Conservation (phyloP, 2,329 filamentous ascomycete genomes). For the Metarhizium robertsii region DNA sequence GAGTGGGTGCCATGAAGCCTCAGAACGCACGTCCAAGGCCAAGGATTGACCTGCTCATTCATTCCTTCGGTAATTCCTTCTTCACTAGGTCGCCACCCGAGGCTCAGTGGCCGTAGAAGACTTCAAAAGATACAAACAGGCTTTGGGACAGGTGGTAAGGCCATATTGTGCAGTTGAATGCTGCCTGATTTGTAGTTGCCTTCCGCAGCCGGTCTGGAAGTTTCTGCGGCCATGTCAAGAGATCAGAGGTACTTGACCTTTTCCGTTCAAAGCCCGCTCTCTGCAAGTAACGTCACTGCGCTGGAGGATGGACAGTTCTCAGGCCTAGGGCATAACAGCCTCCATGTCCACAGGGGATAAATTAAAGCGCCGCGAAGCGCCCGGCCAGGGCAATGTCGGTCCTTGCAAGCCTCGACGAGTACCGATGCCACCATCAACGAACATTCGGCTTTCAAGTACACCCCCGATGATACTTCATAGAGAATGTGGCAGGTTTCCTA, state of each 20-base stretch:
- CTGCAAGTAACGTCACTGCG: neutral
- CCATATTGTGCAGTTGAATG: neutral
- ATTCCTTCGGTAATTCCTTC: neutral
- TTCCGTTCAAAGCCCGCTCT: neutral
- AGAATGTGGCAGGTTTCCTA: neutral
- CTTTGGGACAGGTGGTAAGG: no score
- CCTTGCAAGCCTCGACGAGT: neutral
- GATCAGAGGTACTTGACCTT: neutral
- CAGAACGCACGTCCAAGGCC: neutral
- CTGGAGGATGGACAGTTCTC: neutral
- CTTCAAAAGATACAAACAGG: neutral
- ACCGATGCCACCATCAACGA: neutral
- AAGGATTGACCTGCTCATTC: neutral
- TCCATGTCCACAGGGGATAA: neutral
- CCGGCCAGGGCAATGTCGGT: neutral
- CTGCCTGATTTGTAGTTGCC: neutral
- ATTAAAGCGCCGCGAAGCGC: neutral
- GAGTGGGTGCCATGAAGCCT: neutral
- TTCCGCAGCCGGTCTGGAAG: neutral
- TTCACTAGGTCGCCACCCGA: neutral
- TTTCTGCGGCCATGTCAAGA: neutral
- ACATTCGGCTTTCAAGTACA: neutral
- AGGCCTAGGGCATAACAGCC: neutral
- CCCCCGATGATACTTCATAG: neutral
- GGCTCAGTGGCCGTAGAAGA: neutral